Evolutionary conservation across 2,329 filamentous ascomycete species (phyloP), one percentile per base, ranked within the genome.

Genomic region (Alternaria longipes): DNA sequence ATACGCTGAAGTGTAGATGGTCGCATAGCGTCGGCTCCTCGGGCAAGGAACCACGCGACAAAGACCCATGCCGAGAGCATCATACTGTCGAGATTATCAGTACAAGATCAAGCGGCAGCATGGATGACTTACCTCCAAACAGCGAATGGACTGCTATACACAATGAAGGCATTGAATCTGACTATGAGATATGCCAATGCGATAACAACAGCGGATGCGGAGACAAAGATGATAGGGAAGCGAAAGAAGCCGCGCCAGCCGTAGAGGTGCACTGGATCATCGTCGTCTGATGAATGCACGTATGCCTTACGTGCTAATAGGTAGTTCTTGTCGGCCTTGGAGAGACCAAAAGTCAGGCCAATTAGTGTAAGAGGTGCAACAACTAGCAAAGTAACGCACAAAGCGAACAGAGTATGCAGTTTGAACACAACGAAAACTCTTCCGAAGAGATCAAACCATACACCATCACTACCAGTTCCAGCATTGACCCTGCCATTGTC

Each of bases 361-460:
- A 92, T 83, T 24, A 98, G 81, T 3, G 90, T 81, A 46, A 98
- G 76, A 1, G 94, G 94, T 0, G 91, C 89, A 20, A 90, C 89
- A 20, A 97, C 89, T 20, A 98, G 87, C 12, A 98, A 80, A 1
- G 91, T 91, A 28, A 98, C 85, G 5, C 93, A 94, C 80, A 95
- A 88, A 4, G 93, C 93, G 79, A 98, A 98, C 59, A 98, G 85
- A 8, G 92, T 93, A 64, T 91, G 87, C 40, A 97, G 84, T 47
- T 86, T 85, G 74, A 97, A 91, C 2, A 97, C 84, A 16, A 90
- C 91, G 77, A 97, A 93, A 1, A 84, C 84, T 56, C 84, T 86
- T 44, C 94, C 95, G 66, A 97, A 94, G 8, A 98, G 80, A 74
- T 98, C 95, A 74, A 98, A 98, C 93, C 94, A 99, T 14, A 98